Base-by-base conservation (phyloP, 2,329 filamentous ascomycete genomes). In the Colletotrichum lupini region DNA sequence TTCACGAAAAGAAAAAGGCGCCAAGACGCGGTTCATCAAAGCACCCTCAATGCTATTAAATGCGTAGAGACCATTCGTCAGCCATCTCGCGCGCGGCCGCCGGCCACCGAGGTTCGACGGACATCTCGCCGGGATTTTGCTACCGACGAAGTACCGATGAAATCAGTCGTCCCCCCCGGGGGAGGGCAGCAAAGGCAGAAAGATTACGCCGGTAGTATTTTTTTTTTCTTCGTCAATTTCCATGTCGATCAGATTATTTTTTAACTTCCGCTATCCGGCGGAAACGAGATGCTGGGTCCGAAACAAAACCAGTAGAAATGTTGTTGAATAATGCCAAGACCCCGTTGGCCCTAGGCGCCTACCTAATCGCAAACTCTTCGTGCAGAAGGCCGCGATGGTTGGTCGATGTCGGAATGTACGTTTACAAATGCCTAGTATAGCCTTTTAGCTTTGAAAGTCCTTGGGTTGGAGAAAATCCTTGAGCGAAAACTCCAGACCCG, bases 321-420 rank as follows among this genome's bases (percentile, higher is more conserved):
- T n/a, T 49, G 8, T 53, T 63, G 28, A n/a, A 53, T 53, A 63
- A 63, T 63, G 46, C 46, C 46, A 53, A 63, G 60, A 9, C 42
- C 42, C 42, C 42, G 42, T n/a, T 49, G 42, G 19, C 19, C 19
- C 42, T 19, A 9, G 42, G 42, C 42, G n/a, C 19, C 42, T 49
- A 49, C 42, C 42, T 49, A n/a, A n/a, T 49, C 42, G 19, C 42
- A 49, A 49, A 49, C 16, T 46, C 42, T n/a, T 49, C 42, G 37
- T 49, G 8, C 19, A 49, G 8, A 19, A n/a, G 8, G 19, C 42
- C 16, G 42, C 42, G 37, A n/a, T 49, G 42, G 42, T 49, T 7
- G 42, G 42, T n/a, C 6, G 19, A 49, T 49, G 7, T n/a, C 19
- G 42, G 37, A 42, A 14, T 37, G 35, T 37, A 42, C 16, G 14